Evolutionary conservation across 345 rosid species (phyloP), one percentile per base, ranked within the genome.

Genomic region (Eutrema yunnanense): DNA sequence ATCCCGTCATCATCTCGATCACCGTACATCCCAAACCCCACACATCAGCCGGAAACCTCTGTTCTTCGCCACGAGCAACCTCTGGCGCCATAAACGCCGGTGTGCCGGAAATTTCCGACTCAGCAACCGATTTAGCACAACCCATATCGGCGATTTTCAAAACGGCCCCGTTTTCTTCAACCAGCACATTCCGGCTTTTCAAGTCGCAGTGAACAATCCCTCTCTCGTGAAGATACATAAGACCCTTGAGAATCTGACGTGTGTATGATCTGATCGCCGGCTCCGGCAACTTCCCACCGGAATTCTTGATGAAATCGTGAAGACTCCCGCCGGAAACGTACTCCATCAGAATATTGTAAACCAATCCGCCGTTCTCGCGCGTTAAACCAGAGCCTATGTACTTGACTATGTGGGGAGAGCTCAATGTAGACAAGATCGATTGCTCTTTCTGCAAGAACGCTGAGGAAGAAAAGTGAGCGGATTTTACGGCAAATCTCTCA

Each of bases 71-170:
- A 1, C 97, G 83, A 0, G 95, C 96, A 16, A 86, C 96, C 84
- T 94, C 98, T 49, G 97, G 98, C 0, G 98, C 76, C 98, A 94
- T 94, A 69, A 87, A 94, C 74, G 84, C 85, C 81, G 98, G 98
- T 37, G 98, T 90, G 34, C 98, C 98, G 58, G 92, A 80, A 73
- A 90, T 75, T 12, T 58, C 76, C 27, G 82, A 68, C 30, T 37
- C 64, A 16, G 55, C 72, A 26, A 78, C 26, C 26, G 26, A 38
- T 67, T 79, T 94, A 7, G 97, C 91, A 37, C 97, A 91, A 2
- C 97, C 98, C 67, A 94, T 76, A 79, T 94, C 97, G 0, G 84
- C 85, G 71, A 94, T 85, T 72, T 87, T 91, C 1, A 92, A 22
- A 22, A 22, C 26, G 26, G 26, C 26, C 81, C 87, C 2, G 9